These are phyloP conservation scores for Neoboletus brunneissimus DNA, from an alignment of 768 basidiomycete species.

Conservation along the genomic window DNA sequence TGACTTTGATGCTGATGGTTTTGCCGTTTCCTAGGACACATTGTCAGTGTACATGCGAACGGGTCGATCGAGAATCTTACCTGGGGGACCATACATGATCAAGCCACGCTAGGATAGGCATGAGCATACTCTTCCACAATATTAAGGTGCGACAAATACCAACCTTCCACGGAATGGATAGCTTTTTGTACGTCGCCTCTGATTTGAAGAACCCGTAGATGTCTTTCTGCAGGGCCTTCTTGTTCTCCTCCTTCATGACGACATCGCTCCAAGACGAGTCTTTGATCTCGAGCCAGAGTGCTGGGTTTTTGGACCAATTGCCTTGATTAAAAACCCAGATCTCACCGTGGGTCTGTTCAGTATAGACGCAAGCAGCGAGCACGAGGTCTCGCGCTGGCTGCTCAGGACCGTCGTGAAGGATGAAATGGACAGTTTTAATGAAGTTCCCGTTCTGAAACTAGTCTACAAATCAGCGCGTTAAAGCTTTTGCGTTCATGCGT, in stretches of 20 bases:
- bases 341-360: conserved; percentile 57
- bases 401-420: conserved; percentile 62
- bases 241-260: conserved; percentile 67
- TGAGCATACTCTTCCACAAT: neutral
- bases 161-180: conserved; percentile 84
- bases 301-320: conserved; percentile 60
- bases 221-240: conserved; percentile 66
- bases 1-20: conserved; percentile 76
- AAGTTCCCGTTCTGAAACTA: conserved; percentile 32
- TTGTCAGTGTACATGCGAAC: neutral
- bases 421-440: conserved; percentile 37
- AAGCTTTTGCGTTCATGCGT: neutral
- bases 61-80: conserved; percentile 29
- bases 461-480: neutral
- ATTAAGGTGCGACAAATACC: neutral
- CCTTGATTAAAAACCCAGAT: conserved; percentile 77
- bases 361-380: conserved; percentile 49
- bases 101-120: conserved; percentile 58
- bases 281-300: conserved; percentile 60
- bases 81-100: conserved; percentile 82
- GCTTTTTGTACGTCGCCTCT: conserved; percentile 65
- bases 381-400: conserved; percentile 51
- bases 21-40: conserved; percentile 71
- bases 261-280: conserved; percentile 73
- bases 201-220: conserved; percentile 79